These are phyloP conservation scores for Lentinus brumalis DNA, from an alignment of 768 basidiomycete species.

Conservation along the genomic window DNA sequence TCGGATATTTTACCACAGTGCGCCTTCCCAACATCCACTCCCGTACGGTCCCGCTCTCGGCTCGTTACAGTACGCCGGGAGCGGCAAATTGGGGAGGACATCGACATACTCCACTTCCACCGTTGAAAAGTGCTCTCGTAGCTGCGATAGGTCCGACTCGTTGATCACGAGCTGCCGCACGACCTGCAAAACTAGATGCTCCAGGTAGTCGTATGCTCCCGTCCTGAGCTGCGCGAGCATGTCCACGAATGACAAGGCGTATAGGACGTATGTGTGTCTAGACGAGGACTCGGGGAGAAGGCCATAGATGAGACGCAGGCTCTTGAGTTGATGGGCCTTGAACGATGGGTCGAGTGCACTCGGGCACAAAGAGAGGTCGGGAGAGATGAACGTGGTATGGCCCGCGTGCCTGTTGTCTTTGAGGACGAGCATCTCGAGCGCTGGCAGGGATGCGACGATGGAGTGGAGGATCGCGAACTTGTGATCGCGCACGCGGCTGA, in stretches of 20 bases:
- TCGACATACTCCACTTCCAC: not conserved
- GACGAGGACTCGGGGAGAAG: not conserved
- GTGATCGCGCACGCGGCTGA: too few species aligned
- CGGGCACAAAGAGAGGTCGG: not conserved
- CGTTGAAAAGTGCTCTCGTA: not conserved
- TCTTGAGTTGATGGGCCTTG: not conserved
- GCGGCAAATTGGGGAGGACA: not conserved
- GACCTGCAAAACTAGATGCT: not conserved
- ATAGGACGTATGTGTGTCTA: not conserved
- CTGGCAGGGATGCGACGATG: not conserved
- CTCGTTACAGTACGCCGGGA: not conserved
- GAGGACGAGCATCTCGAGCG: slow-evolving; percentile 3
- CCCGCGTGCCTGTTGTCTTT: not conserved
- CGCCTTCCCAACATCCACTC: not conserved
- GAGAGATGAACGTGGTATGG: not conserved
- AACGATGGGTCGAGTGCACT: not conserved
- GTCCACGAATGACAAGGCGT: not conserved
- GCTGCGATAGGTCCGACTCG: not conserved
- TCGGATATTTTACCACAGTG: not conserved
- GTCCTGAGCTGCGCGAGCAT: not conserved
- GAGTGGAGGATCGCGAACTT: too few species aligned
- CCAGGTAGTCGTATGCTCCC: not conserved
- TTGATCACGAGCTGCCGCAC: not conserved
- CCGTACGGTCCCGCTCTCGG: not conserved
- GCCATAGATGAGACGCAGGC: not conserved